Conservation (phyloP, 2,329 filamentous ascomycete species). For the Pyrenophora tritici-repentis region DNA sequence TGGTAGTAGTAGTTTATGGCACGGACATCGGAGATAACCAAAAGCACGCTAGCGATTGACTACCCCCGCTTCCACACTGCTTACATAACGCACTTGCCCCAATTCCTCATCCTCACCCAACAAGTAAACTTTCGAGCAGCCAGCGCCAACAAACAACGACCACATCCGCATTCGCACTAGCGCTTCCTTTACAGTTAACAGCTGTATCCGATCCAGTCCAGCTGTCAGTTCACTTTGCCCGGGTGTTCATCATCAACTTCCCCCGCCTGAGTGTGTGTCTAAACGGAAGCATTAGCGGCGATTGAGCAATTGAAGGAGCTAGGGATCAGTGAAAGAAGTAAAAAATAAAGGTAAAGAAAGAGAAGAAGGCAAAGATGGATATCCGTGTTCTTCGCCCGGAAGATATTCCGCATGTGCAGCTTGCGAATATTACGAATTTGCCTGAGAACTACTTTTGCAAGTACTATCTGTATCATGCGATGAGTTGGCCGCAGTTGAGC, state of each 20-base stretch:
- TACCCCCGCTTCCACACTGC: constrained; percentile 9
- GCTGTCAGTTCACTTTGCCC: no score
- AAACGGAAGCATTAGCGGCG: not conserved
- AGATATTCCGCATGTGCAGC: constrained; percentile 91
- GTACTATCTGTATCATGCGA: constrained; percentile 99
- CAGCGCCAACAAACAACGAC: not conserved
- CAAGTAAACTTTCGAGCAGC: not conserved
- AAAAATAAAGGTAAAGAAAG: not conserved
- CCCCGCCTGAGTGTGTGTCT: no score
- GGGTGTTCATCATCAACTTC: no score
- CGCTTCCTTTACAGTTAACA: no score
- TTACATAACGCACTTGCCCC: constrained; percentile 21
- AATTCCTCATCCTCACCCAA: constrained; percentile 6
- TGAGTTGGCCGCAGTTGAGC: constrained; percentile 96
- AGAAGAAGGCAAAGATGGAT: constrained; percentile 65
- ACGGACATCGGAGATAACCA: constrained; percentile 2
- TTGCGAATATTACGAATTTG: constrained; percentile 97
- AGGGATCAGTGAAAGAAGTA: not conserved
- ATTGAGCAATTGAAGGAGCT: not conserved
- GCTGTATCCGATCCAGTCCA: no score
- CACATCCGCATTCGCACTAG: not conserved
- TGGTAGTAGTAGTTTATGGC: no score
- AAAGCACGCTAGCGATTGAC: constrained; percentile 11
- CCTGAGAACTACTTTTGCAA: constrained; percentile 99
- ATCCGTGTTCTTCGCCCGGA: constrained; percentile 83